Evolutionary conservation across 768 basidiomycete genomes (phyloP).

Genomic region (Mycena haematopus): DNA sequence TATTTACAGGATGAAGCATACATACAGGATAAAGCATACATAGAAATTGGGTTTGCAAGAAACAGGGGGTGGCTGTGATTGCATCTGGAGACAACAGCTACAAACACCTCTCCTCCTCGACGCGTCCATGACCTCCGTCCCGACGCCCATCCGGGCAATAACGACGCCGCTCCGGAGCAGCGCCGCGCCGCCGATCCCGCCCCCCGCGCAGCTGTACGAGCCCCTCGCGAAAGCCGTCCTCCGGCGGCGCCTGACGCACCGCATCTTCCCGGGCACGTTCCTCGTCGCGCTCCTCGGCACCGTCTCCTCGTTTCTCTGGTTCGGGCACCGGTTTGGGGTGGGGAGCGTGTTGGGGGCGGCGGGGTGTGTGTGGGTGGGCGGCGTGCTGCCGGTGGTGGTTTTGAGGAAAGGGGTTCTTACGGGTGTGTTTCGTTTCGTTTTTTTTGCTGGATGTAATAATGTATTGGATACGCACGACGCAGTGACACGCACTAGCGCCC

Average conservation of each 20-base stretch:
- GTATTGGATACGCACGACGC: background rate
- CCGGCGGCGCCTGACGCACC: constrained; percentile 61
- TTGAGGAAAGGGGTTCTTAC: constrained; percentile 65
- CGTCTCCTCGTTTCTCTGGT: no score
- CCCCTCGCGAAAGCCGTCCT: constrained; percentile 69
- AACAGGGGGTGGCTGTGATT: no score
- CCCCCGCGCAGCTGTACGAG: constrained; percentile 65
- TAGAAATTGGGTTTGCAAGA: no score
- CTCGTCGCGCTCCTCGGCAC: background rate
- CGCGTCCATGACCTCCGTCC: background rate
- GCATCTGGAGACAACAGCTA: no score
- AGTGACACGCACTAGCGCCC: constrained; percentile 26
- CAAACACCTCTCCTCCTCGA: no score
- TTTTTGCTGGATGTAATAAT: no score
- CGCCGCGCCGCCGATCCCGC: constrained; percentile 60
- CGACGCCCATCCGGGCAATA: constrained; percentile 49
- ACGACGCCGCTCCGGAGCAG: constrained; percentile 52
- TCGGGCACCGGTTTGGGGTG: background rate
- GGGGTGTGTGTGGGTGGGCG: constrained; percentile 52
- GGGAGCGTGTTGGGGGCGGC: constrained; percentile 42
- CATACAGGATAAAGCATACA: no score
- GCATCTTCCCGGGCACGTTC: constrained; percentile 59
- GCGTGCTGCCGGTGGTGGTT: constrained; percentile 63
- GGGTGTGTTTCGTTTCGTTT: constrained; percentile 47
- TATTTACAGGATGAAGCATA: no score